Base-by-base conservation (phyloP, 1,284 basidiomycete species). In the Garcileccinum viscosum region DNA sequence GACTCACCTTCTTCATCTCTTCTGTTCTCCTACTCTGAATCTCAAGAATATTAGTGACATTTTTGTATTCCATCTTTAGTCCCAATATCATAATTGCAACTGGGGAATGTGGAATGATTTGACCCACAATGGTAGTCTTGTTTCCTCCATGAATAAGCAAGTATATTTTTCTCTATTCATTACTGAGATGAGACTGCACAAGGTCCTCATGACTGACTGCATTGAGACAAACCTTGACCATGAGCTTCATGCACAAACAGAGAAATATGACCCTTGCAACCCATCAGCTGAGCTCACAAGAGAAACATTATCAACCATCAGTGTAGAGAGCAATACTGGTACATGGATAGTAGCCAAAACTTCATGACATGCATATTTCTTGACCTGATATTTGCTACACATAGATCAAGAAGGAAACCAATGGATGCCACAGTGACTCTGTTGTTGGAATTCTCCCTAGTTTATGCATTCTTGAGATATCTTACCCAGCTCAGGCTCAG, bases 361-460 rank as follows among this genome's bases (percentile, higher is more conserved):
- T 95, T 96, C 5, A 95, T 97, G 68, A 98, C 92, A 73, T 95
- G 93, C 63, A 89, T 86, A 75, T 99, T 96, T 60, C 90, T 89
- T 60, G 88, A 95, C 1, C 97, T 97, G n/a, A 96, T 85, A 75
- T 96, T 95, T 1, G 96, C 95, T 2, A 95, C 94, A 2, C 95
- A 91, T 50, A 99, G 86, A 22, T 98, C 98, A 5, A 99, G 89
- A 2, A 99, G 86, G 44, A 99, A 88, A 2, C 94, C 98, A 62
- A 98, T 95, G 5, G 96, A 96, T 0, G 97, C 97, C 2, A 95
- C 93, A 2, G 96, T 95, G 0, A 98, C 97, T 22, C 98, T 98
- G 71, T 98, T 97, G 82, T n/a, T 99, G 97, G 81, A 99, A 99
- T 70, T 96, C 94, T 22, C 96, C 96, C 98, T 97, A 99, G 67